phyloP scores from a whole-genome alignment of 2,329 filamentous ascomycete genomes.

The Zopfia rhizophila region DNA sequence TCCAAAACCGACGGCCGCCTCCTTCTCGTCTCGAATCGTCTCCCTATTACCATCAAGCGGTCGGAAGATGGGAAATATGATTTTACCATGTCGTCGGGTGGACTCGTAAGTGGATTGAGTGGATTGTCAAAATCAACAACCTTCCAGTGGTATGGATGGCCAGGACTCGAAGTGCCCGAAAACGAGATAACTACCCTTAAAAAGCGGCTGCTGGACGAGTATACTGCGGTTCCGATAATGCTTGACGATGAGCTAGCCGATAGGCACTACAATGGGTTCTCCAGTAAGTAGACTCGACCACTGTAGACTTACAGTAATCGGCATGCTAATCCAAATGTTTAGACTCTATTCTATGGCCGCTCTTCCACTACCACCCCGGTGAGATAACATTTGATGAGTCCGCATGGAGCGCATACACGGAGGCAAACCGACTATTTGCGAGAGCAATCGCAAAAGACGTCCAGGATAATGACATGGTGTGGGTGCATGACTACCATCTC shows the following conservation, averaged over 20 bases:
- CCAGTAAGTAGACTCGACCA: constrained; percentile 69
- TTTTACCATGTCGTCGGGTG: constrained; percentile 97
- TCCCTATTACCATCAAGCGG: constrained; percentile 96
- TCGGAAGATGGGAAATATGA: constrained; percentile 90
- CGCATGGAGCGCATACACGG: constrained; percentile 90
- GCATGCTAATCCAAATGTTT: constrained; percentile 17
- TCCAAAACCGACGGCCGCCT: constrained; percentile 62
- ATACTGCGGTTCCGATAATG: constrained; percentile 90
- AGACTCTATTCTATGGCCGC: constrained; percentile 98
- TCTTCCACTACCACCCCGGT: constrained; percentile 98
- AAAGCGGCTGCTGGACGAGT: constrained; percentile 83
- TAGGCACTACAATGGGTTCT: constrained; percentile 97
- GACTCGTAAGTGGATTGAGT: constrained; percentile 91
- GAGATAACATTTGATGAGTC: constrained; percentile 98
- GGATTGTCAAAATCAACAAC: constrained; percentile 91
- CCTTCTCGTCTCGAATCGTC: constrained; percentile 90
- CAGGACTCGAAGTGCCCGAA: constrained; percentile 89
- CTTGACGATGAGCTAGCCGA: constrained; percentile 94
- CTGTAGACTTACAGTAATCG: background rate
- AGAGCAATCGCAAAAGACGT: constrained; percentile 87
- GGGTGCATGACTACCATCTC: constrained; percentile 98
- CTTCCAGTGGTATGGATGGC: constrained; percentile 99
- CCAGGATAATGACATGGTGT: constrained; percentile 92
- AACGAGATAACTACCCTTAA: constrained; percentile 79
- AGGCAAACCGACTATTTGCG: constrained; percentile 93